Percentiles rank a stretch among this genome's conserved stretches.
Conservation (phyloP, 371 early-diverging fungal genomes). For the Entomophthora muscae region DNA sequence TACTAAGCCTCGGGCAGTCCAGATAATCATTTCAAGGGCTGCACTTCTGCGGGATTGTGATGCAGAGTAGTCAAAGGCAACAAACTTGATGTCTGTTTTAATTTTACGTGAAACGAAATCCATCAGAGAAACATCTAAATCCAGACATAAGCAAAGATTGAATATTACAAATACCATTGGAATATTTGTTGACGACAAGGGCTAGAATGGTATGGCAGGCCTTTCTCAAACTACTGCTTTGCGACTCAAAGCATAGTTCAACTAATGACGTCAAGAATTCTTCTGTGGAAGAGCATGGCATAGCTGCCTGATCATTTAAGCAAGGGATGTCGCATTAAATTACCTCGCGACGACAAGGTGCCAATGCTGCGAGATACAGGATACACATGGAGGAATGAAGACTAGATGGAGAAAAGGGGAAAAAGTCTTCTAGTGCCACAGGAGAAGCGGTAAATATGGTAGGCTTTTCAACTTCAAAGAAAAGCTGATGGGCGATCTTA, state of each 20-base stretch:
- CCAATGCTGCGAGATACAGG: neutral
- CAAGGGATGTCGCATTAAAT: neutral
- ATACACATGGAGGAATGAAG: neutral
- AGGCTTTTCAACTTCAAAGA: neutral
- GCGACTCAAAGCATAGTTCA: neutral
- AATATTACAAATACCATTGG: neutral
- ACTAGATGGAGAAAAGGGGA: neutral
- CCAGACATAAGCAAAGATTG: neutral
- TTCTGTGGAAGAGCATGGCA: neutral
- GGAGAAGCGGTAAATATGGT: neutral
- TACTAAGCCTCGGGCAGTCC: slow-evolving; percentile 39
- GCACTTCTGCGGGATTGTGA: neutral
- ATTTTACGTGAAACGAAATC: neutral
- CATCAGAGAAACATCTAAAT: slow-evolving; percentile 1
- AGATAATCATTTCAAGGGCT: neutral
- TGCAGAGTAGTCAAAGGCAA: neutral
- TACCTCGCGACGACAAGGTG: neutral
- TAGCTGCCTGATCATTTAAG: neutral
- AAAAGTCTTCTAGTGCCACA: neutral
- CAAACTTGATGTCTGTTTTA: neutral
- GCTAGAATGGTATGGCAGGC: neutral
- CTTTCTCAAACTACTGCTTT: neutral
- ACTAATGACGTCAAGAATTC: neutral
- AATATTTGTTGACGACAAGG: neutral
- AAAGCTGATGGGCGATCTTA: neutral